Evolutionary conservation across 306 rosid genomes (phyloP), one percentile per base, ranked within the genome.

Genomic region (Myrica gale): DNA sequence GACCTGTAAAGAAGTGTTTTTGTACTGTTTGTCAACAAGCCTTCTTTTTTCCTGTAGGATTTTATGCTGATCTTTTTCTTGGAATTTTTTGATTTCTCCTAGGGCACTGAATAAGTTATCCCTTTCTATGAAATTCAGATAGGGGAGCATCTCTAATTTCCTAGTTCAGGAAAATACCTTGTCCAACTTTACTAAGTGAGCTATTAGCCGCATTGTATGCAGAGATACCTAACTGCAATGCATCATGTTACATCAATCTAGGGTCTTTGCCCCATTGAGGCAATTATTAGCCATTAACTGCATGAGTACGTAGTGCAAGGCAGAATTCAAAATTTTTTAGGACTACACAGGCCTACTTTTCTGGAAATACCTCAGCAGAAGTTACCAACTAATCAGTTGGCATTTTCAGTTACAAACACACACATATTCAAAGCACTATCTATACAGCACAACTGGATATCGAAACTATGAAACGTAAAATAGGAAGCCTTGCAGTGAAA

Each of bases 1-100:
- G 63, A 96, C 96, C 99, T 96, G 88, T 74, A 81, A 77, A 81
- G 32, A 68, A 69, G 65, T 41, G 61, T 47, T 69, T 53, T 78
- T 74, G 46, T 53, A 80, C 39, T 51, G 60, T 55, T 42, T 39
- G 16, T 51, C 0, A 55, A 54, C 32, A 26, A 26, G 32, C 32
- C 32, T 26, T 26, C 32, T 26, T 26, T 26, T 26, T 26, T 26
- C 32, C 32, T 26, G 32, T 26, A 26, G 32, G 32, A 0, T 26
- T 26, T 26, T 23, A 26, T 26, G 32, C 2, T 26, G 32, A 26
- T 26, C 32, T 26, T 26, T 26, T 26, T 26, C 32, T 26, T 26
- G 1, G 32, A 26, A 26, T 26, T 26, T 0, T 16, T 52, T 52
- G 2, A 19, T 15, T 1, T 52, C 67, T 23, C 60, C 44, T 61